phyloP scores from a whole-genome alignment of 495 filamentous ascomycete species.

The Hyphodiscus hymeniophilus region DNA sequence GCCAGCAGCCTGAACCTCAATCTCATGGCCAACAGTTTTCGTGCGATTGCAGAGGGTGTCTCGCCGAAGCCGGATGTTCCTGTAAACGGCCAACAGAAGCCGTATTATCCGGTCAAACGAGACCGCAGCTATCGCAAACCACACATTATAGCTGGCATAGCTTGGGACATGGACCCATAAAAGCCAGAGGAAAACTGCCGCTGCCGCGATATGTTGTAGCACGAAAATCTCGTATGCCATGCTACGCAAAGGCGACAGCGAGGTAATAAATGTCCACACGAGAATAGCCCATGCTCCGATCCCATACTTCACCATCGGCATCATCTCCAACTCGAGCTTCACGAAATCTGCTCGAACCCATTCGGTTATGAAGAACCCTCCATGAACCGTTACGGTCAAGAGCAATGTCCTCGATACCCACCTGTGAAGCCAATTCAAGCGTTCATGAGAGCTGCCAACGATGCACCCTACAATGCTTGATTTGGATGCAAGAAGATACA shows the following conservation, averaged over 20 bases:
- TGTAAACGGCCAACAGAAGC: conserved; percentile 40
- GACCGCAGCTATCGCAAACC: conserved; percentile 64
- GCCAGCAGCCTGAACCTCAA: conserved; percentile 50
- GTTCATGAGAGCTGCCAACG: conserved; percentile 61
- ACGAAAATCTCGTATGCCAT: conserved; percentile 77
- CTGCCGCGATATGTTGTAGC: conserved; percentile 65
- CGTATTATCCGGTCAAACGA: conserved; percentile 61
- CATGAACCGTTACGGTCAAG: conserved; percentile 65
- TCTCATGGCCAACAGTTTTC: conserved; percentile 42
- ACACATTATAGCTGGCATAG: conserved; percentile 50
- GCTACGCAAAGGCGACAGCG: conserved; percentile 58
- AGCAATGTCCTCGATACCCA: conserved; percentile 72
- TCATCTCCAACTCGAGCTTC: conserved; percentile 47
- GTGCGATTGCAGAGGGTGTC: conserved; percentile 23
- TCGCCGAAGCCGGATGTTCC: conserved; percentile 48
- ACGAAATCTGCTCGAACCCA: conserved; percentile 63
- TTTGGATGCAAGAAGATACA: conserved; percentile 75
- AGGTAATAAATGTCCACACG: conserved; percentile 61
- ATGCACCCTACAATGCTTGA: conserved; percentile 64
- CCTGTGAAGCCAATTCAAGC: conserved; percentile 78
- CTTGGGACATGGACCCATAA: conserved; percentile 57
- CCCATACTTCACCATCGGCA: conserved; percentile 58
- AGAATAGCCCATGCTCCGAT: conserved; percentile 68
- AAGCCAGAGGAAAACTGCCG: conserved; percentile 57
- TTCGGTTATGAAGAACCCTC: conserved; percentile 59